phyloP scores from a whole-genome alignment of 257 asterid species.

The Jacaranda mimosifolia region DNA sequence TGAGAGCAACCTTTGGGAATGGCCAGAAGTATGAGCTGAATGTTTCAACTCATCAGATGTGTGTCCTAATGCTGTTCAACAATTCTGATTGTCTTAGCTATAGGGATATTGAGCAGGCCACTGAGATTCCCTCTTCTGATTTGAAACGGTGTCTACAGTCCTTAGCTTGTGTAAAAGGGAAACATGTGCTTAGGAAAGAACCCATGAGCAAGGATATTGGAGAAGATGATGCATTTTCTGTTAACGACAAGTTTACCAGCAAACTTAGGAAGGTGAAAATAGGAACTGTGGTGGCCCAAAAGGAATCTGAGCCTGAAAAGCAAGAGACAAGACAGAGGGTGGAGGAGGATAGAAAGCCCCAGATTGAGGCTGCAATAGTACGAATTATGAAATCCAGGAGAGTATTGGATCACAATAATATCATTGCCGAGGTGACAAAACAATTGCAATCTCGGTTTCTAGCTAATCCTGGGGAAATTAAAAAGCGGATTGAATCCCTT shows the following conservation, averaged over 20 bases:
- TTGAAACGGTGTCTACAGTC: constrained; percentile 86
- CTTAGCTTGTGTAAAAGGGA: constrained; percentile 85
- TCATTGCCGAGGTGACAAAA: constrained; percentile 84
- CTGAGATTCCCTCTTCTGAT: constrained; percentile 82
- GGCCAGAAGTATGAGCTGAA: constrained; percentile 89
- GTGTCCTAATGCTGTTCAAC: constrained; percentile 85
- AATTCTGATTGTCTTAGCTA: constrained; percentile 67
- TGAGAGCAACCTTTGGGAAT: constrained; percentile 77
- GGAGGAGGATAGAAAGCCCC: constrained; percentile 93
- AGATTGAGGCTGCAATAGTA: constrained; percentile 90
- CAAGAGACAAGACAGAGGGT: constrained; percentile 93
- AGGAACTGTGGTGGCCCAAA: constrained; percentile 90
- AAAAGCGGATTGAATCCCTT: constrained; percentile 84
- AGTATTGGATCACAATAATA: constrained; percentile 85
- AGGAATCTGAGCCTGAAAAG: constrained; percentile 91
- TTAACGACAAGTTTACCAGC: constrained; percentile 78
- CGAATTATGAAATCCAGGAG: constrained; percentile 89
- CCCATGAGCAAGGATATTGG: constrained; percentile 91
- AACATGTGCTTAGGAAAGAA: constrained; percentile 78
- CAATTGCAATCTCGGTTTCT: constrained; percentile 86
- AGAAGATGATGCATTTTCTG: constrained; percentile 68
- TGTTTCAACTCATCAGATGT: constrained; percentile 92
- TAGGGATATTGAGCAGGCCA: constrained; percentile 83
- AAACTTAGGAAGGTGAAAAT: constrained; percentile 86
- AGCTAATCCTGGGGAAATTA: constrained; percentile 85